Base-by-base conservation (phyloP, 2,329 filamentous ascomycete genomes). In the Epichloe bromicola region DNA sequence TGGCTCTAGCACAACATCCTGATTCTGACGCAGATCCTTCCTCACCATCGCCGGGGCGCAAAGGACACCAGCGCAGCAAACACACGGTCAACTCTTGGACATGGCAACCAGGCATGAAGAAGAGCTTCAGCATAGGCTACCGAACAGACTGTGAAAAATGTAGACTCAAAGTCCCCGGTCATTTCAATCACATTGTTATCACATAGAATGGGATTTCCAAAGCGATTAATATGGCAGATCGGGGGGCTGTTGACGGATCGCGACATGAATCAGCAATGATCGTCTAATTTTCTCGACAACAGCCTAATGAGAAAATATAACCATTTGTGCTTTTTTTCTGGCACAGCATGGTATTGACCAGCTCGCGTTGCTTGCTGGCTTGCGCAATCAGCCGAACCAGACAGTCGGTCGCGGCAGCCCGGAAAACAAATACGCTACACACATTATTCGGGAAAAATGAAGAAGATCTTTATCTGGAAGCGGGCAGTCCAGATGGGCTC, bases 61-160 rank as follows among this genome's bases (percentile, higher is more conserved):
- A 73, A 59, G 77, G 78, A 11, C 78, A 82, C 59, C 74, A 73
- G 12, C 73, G 78, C 49, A 80, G 75, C 56, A 74, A 75, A 50
- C 78, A 82, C 58, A 81, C 78, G 0, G 65, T 81, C 51, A 79
- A 79, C 60, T 73, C 71, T 51, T 81, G 78, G 78, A 81, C 78
- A 2, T 70, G 73, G 60, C 75, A 80, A 54, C 76, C 78, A 0
- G 78, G 78, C 56, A 80, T 80, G 75, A 85, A 84, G 67, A 79
- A 78, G 63, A 80, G 76, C 54, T 84, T 89, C 64, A 86, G 83
- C 59, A 88, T 89, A 79, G 86, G 86, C 48, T 89, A 84, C 68
- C 74, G 85, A 55, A 76, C 82, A 12, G 85, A 88, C 65, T 90
- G 86, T 63, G 85, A 88, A 54, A 88, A 88, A 66, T 90, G 86